phyloP scores from a whole-genome alignment of 2,329 filamentous ascomycete genomes.

The Calonectria multiphialidica region DNA sequence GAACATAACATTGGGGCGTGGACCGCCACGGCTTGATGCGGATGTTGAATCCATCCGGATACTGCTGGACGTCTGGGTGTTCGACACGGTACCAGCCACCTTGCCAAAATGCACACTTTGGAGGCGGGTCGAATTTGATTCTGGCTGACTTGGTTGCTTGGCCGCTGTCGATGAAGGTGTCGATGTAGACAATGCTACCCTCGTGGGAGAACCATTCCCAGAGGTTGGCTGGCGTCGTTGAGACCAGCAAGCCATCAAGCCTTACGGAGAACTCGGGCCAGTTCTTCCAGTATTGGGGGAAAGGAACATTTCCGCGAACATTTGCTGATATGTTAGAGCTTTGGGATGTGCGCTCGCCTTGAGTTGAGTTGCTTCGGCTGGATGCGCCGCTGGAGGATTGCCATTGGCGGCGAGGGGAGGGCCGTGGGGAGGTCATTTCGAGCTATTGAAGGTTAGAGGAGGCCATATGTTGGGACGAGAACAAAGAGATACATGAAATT shows the following conservation, averaged over 20 bases:
- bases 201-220: constrained; percentile 64
- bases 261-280: constrained; percentile 50
- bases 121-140: constrained; percentile 71
- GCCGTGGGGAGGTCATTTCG: constrained; percentile 5
- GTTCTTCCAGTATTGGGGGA: constrained; percentile 44
- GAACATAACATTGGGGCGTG: constrained; percentile 27
- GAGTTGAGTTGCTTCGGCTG: neutral
- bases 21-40: constrained; percentile 10
- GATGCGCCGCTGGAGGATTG: neutral
- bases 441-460: neutral
- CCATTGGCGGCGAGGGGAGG: neutral
- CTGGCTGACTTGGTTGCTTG: constrained; percentile 48
- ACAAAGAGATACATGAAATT: neutral
- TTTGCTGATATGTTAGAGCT: neutral
- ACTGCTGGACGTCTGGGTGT: constrained; percentile 34
- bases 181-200: constrained; percentile 67
- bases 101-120: constrained; percentile 64
- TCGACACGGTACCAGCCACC: constrained; percentile 45
- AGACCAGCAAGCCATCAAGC: constrained; percentile 49
- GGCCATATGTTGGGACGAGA: neutral
- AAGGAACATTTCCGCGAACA: too few species aligned
- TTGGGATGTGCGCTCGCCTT: neutral
- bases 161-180: constrained; percentile 55
- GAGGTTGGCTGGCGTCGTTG: constrained; percentile 57
- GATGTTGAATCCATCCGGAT: constrained; percentile 39